Base-by-base conservation (phyloP, 192 early-diverging fungal genomes). In the Gonapodya prolifera region DNA sequence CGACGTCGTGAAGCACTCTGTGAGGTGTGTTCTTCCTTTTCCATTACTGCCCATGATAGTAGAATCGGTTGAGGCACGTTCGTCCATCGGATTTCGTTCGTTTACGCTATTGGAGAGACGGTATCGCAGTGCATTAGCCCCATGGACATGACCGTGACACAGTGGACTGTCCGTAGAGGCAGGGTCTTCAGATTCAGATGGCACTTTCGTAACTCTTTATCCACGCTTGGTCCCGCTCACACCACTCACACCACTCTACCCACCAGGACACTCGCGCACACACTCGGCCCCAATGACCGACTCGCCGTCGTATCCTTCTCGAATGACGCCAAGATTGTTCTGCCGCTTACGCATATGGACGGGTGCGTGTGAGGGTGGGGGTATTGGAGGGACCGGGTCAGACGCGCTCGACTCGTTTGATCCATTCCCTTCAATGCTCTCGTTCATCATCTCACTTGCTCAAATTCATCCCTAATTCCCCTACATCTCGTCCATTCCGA, bases 1-100 rank as follows among this genome's bases (percentile, higher is more conserved):
- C 8, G 83, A 83, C 36, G 36, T 83, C 35, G 81, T 83, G 34
- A 82, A 82, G 45, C 83, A 83, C 76, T 77, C 83, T 34, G 77
- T 83, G 29, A 30, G 28, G 45, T 61, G 23, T 8, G 45, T 61
- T 23, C 45, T 23, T 23, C 45, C 23, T 61, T 61, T n/a, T n/a
- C n/a, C n/a, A n/a, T n/a, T n/a, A n/a, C n/a, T n/a, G n/a, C n/a
- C n/a, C n/a, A n/a, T n/a, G n/a, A n/a, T n/a, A n/a, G n/a, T n/a
- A n/a, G n/a, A n/a, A n/a, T n/a, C n/a, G n/a, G n/a, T n/a, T n/a
- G n/a, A n/a, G n/a, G n/a, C n/a, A n/a, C n/a, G n/a, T n/a, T n/a
- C n/a, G n/a, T n/a, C n/a, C n/a, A n/a, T n/a, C n/a, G n/a, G n/a
- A n/a, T n/a, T n/a, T n/a, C n/a, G n/a, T n/a, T n/a, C n/a, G n/a